These are phyloP conservation scores for Geum urbanum DNA, from an alignment of 306 rosid species.

Conservation along the genomic window DNA sequence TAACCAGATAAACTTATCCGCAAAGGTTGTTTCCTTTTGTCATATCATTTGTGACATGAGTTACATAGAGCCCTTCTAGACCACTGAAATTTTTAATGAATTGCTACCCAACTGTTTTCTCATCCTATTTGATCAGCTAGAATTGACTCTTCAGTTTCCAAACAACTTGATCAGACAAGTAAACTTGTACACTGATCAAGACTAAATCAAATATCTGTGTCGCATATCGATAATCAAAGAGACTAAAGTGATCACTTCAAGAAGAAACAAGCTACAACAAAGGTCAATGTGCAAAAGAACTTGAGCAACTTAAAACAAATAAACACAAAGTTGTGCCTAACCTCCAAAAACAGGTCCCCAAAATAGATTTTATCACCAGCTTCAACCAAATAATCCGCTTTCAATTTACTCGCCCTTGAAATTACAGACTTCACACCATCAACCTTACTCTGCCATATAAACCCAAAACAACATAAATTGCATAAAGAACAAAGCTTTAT, in stretches of 20 bases:
- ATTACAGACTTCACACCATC: conserved; percentile 74
- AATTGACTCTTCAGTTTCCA: not conserved
- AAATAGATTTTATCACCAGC: conserved; percentile 55
- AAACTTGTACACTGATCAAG: not conserved
- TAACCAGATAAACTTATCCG: not conserved
- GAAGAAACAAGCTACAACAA: not conserved
- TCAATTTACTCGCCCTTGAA: conserved; percentile 78
- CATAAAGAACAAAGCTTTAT: not conserved
- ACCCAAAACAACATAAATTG: not conserved
- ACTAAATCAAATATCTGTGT: no score
- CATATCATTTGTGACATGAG: not conserved
- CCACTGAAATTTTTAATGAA: not conserved
- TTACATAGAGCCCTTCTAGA: not conserved
- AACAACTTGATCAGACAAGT: not conserved
- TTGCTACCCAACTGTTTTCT: not conserved
- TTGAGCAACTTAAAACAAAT: not conserved
- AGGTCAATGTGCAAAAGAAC: not conserved
- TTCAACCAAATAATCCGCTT: conserved; percentile 60
- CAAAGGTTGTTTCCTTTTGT: not conserved
- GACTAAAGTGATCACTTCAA: not conserved
- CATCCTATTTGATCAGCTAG: not conserved
- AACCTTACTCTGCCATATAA: conserved; percentile 49
- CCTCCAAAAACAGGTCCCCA: conserved; percentile 87
- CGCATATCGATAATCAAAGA: not conserved
- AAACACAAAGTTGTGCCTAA: conserved; percentile 23